These are phyloP conservation scores for Trichocladium uniseriatum DNA, from an alignment of 495 filamentous ascomycete genomes.

Conservation along the genomic window DNA sequence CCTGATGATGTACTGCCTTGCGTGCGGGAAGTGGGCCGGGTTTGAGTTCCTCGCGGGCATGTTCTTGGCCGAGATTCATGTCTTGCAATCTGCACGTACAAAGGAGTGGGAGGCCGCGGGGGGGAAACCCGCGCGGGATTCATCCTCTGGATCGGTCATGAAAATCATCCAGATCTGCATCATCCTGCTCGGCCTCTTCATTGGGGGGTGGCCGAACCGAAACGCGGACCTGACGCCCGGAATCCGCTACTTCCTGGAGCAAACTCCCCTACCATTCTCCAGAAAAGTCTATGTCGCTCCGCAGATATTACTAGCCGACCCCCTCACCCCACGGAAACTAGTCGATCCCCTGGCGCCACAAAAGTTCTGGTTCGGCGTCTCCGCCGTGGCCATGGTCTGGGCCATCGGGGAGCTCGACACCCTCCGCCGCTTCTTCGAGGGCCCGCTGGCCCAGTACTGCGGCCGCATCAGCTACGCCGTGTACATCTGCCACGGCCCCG, in stretches of 20 bases:
- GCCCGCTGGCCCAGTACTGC: conserved; percentile 50
- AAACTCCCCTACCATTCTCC: conserved; percentile 30
- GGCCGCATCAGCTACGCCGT: conserved; percentile 53
- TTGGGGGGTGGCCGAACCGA: conserved; percentile 37
- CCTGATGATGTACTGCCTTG: conserved; percentile 48
- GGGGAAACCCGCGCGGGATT: conserved; percentile 5
- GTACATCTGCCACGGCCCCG: conserved; percentile 52
- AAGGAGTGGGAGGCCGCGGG: conserved; percentile 12
- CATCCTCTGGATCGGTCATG: not conserved
- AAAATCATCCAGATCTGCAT: conserved; percentile 21
- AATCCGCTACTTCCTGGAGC: conserved; percentile 23
- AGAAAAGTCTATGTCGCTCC: not conserved
- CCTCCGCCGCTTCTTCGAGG: conserved; percentile 47
- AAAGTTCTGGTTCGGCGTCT: conserved; percentile 48
- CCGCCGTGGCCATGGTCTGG: conserved; percentile 47
- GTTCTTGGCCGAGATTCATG: conserved; percentile 49
- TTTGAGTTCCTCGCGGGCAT: conserved; percentile 52
- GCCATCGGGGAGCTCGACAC: conserved; percentile 42
- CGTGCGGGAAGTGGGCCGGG: conserved; percentile 49
- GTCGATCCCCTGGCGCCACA: conserved; percentile 28
- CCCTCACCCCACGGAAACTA: no score
- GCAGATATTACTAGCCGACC: no score
- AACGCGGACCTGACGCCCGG: conserved; percentile 30
- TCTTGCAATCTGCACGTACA: conserved; percentile 20
- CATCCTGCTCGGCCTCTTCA: conserved; percentile 32